phyloP scores from a whole-genome alignment of 164 flowering plant genomes.

The Aristolochia fimbriata region DNA sequence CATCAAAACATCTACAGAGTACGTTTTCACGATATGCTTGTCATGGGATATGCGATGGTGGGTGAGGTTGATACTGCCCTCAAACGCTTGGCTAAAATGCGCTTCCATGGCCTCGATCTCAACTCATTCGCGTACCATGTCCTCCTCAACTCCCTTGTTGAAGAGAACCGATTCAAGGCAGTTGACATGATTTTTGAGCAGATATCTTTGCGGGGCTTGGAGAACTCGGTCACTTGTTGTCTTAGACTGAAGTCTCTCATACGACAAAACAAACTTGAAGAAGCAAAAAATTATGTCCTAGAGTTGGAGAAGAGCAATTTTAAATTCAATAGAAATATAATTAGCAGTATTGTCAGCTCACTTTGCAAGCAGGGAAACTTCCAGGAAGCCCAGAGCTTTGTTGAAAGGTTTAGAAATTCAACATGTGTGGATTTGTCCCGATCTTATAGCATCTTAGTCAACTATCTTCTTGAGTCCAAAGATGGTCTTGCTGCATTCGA shows the following conservation, averaged over 20 bases:
- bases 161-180: conserved; percentile 38
- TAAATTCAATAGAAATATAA: conserved; percentile 11
- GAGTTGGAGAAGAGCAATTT: conserved; percentile 16
- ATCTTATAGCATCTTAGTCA: conserved; percentile 45
- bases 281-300: conserved; percentile 30
- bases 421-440: conserved; percentile 21
- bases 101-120: conserved; percentile 62
- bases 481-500: conserved; percentile 40
- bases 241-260: conserved; percentile 48
- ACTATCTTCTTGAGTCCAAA: conserved; percentile 41
- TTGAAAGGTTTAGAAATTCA: conserved; percentile 33
- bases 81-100: conserved; percentile 64
- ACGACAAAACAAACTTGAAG: conserved; percentile 38
- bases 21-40: conserved; percentile 41
- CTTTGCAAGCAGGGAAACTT: conserved; percentile 34
- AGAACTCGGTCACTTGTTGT: conserved; percentile 30
- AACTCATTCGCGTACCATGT: conserved; percentile 55
- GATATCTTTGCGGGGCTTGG: conserved; percentile 40
- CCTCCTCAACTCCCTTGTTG: conserved; percentile 62
- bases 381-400: conserved; percentile 32
- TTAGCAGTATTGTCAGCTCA: conserved; percentile 38
- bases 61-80: conserved; percentile 66
- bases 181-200: conserved; percentile 38
- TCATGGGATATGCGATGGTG: conserved; percentile 73
- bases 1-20: conserved; percentile 9